These are phyloP conservation scores for Dipodascus geniculatus DNA, from an alignment of 805 yeast genomes.

Conservation along the genomic window DNA sequence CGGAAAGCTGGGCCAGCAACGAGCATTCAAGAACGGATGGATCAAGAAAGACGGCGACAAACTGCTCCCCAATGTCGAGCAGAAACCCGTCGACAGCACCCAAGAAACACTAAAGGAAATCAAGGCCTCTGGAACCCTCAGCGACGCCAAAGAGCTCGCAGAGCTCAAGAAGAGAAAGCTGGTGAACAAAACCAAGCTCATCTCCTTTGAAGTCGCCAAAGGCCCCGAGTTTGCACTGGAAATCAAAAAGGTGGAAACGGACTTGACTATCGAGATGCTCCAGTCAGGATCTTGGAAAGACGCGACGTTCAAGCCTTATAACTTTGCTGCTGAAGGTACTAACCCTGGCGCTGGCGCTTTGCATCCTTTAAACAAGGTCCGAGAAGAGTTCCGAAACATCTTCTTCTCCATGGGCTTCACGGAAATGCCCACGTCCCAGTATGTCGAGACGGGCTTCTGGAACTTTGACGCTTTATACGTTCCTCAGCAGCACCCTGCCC, in stretches of 20 bases:
- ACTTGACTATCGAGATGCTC: constrained; percentile 89
- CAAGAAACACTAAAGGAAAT: constrained; percentile 52
- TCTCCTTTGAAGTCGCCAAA: constrained; percentile 66
- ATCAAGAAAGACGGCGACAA: constrained; percentile 76
- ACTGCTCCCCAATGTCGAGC: constrained; percentile 41
- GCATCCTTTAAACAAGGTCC: constrained; percentile 92
- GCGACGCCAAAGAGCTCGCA: constrained; percentile 51
- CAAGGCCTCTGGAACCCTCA: constrained; percentile 40
- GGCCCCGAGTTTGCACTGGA: constrained; percentile 77
- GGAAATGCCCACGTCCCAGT: constrained; percentile 98
- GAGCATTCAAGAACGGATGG: constrained; percentile 98
- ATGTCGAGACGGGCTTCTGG: constrained; percentile 98
- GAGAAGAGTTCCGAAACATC: constrained; percentile 96
- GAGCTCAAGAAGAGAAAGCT: constrained; percentile 95
- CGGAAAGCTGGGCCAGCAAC: constrained; percentile 91
- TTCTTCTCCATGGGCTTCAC: constrained; percentile 97
- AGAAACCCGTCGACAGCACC: constrained; percentile 53
- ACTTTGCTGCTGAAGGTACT: constrained; percentile 91
- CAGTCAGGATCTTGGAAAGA: constrained; percentile 70
- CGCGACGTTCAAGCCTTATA: constrained; percentile 84
- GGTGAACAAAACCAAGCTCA: constrained; percentile 52
- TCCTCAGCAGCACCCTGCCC: constrained; percentile 99
- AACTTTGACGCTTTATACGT: constrained; percentile 93
- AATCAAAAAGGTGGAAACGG: constrained; percentile 78
- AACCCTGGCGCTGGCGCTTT: constrained; percentile 81